phyloP scores from a whole-genome alignment of 106 monocot species.

The Agapanthus africanus region DNA sequence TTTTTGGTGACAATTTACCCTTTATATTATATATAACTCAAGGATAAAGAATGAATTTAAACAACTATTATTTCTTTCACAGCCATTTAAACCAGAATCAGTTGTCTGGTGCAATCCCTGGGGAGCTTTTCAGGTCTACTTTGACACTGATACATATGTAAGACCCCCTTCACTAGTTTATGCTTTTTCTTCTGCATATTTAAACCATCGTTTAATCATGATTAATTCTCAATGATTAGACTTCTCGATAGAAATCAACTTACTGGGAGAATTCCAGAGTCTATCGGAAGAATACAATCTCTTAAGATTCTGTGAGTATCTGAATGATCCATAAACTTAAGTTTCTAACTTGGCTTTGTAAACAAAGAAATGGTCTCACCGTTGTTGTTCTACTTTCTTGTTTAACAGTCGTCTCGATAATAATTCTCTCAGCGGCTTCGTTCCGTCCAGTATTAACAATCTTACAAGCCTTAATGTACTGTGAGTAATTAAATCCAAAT shows the following conservation, averaged over 20 bases:
- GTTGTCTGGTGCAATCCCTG: conserved; percentile 40
- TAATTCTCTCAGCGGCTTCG: conserved; percentile 49
- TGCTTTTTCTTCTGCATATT: background rate
- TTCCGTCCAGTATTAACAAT: conserved; percentile 63
- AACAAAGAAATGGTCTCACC: background rate
- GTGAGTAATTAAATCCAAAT: conserved; percentile 33
- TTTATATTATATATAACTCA: background rate
- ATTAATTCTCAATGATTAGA: background rate
- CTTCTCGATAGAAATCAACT: conserved; percentile 2
- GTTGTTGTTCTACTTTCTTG: background rate
- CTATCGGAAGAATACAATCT: background rate
- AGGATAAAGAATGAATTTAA: background rate
- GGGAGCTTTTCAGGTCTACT: conserved; percentile 36
- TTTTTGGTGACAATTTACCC: background rate
- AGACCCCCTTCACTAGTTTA: conserved; percentile 8
- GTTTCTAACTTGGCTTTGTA: background rate
- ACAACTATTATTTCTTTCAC: background rate
- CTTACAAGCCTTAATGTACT: conserved; percentile 47
- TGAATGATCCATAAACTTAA: background rate
- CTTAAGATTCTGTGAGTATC: conserved; percentile 5
- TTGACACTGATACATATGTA: conserved; percentile 50
- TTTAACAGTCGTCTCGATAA: conserved; percentile 66
- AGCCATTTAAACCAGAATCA: conserved; percentile 33
- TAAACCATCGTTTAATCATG: background rate
- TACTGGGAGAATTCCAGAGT: conserved; percentile 1